Conservation (phyloP, 495 filamentous ascomycete genomes). For the Poronia punctata region DNA sequence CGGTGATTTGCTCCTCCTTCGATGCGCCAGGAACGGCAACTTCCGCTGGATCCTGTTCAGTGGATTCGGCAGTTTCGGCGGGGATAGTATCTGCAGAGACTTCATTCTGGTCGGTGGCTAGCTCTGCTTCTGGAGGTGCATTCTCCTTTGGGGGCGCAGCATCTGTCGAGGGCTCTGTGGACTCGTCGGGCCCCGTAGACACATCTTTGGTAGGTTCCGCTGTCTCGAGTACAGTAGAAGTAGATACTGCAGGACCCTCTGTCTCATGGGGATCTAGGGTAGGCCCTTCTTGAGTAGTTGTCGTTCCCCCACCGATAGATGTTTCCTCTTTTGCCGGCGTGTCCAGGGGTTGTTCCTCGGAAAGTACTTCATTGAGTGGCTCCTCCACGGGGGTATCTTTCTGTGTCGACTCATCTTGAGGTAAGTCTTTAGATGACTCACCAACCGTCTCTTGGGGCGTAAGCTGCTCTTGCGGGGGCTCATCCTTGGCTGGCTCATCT, state of each 20-base stretch:
- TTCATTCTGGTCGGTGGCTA: slow-evolving; percentile 3
- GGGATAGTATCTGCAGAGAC: background rate
- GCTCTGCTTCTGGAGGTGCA: background rate
- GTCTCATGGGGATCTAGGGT: too few relatives aligned
- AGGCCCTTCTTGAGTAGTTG: background rate
- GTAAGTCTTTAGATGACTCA: background rate
- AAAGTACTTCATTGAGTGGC: background rate
- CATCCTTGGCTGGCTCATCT: background rate
- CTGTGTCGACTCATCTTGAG: background rate
- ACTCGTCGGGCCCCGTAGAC: too few relatives aligned
- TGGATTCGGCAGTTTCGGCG: background rate
- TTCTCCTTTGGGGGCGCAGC: too few relatives aligned
- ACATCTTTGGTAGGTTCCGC: too few relatives aligned
- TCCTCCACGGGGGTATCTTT: background rate
- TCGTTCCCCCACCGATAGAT: background rate
- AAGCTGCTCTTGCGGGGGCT: background rate
- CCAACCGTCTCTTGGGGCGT: background rate
- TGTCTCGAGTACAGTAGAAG: too few relatives aligned
- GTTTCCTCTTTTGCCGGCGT: background rate
- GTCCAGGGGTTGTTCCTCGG: background rate
- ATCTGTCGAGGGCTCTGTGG: too few relatives aligned
- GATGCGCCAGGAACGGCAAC: background rate
- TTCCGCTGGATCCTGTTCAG: background rate
- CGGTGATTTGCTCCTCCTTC: background rate
- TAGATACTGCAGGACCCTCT: too few relatives aligned